These are phyloP conservation scores for Coffea humblotiana DNA, from an alignment of 305 asterid genomes.

Conservation along the genomic window DNA sequence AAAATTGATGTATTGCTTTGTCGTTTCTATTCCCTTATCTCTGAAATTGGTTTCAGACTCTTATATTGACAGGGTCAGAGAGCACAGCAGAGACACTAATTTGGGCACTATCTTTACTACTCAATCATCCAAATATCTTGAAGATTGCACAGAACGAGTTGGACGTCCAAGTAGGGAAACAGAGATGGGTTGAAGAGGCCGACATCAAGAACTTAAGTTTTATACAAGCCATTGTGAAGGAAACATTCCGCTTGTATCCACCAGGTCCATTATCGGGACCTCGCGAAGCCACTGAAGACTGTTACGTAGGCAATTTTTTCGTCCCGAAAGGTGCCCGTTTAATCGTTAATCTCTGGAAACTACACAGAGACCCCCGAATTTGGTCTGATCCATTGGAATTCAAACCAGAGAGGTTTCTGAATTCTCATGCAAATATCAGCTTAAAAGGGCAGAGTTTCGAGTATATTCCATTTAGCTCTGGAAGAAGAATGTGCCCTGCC, in stretches of 20 bases:
- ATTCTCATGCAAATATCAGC: constrained; percentile 22
- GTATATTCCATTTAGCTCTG: constrained; percentile 22
- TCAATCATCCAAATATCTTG: constrained; percentile 32
- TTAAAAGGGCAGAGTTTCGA: constrained; percentile 41
- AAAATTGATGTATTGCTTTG: no score
- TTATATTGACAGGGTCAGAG: no score
- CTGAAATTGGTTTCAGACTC: no score
- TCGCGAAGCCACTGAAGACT: constrained; percentile 52
- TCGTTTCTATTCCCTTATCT: no score
- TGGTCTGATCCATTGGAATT: constrained; percentile 44
- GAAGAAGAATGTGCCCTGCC: constrained; percentile 61
- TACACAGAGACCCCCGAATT: constrained; percentile 50
- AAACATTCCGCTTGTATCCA: constrained; percentile 51
- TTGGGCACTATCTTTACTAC: constrained; percentile 29
- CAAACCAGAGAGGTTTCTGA: constrained; percentile 49
- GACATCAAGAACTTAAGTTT: constrained; percentile 41
- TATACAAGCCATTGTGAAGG: constrained; percentile 48
- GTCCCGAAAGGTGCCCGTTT: constrained; percentile 47
- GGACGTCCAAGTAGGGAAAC: constrained; percentile 42
- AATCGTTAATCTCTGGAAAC: constrained; percentile 46
- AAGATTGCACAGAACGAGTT: constrained; percentile 41
- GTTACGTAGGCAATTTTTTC: constrained; percentile 32
- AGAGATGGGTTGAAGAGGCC: constrained; percentile 51
- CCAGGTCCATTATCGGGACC: constrained; percentile 59
- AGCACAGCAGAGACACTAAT: no score